Evolutionary conservation across 2,329 filamentous ascomycete species (phyloP).

Genomic region (Malbranchea cinnamomea): DNA sequence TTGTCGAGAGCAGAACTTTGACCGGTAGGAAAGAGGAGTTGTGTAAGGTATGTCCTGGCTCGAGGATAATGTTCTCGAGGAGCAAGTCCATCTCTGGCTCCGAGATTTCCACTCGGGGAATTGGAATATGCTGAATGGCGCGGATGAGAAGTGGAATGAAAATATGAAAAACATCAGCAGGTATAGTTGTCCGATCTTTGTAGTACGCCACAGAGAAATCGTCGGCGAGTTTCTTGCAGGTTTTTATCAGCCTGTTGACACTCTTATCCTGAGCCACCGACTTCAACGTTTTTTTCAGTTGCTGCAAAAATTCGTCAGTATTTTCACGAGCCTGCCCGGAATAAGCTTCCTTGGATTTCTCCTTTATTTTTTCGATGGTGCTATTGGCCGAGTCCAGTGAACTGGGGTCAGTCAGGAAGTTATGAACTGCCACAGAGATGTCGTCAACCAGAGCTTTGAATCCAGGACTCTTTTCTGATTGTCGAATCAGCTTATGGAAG

Average conservation of each 20-base stretch:
- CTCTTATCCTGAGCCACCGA: slow-evolving; percentile 59
- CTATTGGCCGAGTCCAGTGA: slow-evolving; percentile 67
- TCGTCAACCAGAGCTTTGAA: slow-evolving; percentile 67
- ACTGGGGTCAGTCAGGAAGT: slow-evolving; percentile 68
- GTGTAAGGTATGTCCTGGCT: slow-evolving; percentile 74
- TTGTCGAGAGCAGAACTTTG: slow-evolving; percentile 63
- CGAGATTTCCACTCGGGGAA: slow-evolving; percentile 77
- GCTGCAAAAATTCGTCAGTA: slow-evolving; percentile 54
- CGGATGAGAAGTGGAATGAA: slow-evolving; percentile 67
- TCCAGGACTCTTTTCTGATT: slow-evolving; percentile 55
- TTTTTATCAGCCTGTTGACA: slow-evolving; percentile 52
- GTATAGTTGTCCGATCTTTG: slow-evolving; percentile 53
- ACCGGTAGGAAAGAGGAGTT: slow-evolving; percentile 80
- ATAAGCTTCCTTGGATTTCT: slow-evolving; percentile 43
- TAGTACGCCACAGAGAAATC: slow-evolving; percentile 53
- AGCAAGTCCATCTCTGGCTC: slow-evolving; percentile 72
- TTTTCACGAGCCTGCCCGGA: slow-evolving; percentile 54
- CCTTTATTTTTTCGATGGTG: slow-evolving; percentile 44
- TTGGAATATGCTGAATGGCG: slow-evolving; percentile 72
- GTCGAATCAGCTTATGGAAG: slow-evolving; percentile 59
- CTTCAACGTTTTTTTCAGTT: slow-evolving; percentile 51
- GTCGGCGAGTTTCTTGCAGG: slow-evolving; percentile 50
- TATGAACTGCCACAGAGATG: slow-evolving; percentile 58
- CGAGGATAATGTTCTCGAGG: slow-evolving; percentile 78
- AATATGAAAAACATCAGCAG: slow-evolving; percentile 62